Percentiles rank a stretch among this genome's conserved stretches.
phyloP scores from a whole-genome alignment of 2,329 filamentous ascomycete species.

The Nigrospora sphaerica region DNA sequence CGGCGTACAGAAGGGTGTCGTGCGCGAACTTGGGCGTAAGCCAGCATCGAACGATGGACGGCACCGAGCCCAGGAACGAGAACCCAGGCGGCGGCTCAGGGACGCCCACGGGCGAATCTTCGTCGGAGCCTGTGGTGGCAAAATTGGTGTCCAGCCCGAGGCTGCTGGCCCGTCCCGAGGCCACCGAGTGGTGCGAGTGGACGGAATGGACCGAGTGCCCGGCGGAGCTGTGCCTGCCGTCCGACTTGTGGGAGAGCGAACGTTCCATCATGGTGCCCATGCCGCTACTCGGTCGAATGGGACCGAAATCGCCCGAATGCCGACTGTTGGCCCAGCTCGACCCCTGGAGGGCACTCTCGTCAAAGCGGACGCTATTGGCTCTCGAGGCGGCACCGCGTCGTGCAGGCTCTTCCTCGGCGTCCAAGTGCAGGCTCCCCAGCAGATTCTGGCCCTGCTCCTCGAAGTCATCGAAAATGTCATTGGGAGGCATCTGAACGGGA shows the following conservation, averaged over 20 bases:
- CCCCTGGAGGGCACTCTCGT: conserved; percentile 88
- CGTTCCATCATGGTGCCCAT: conserved; percentile 83
- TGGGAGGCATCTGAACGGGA: conserved; percentile 69
- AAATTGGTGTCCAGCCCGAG: conserved; percentile 74
- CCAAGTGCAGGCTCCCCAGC: conserved; percentile 74
- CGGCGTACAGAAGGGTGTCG: conserved; percentile 81
- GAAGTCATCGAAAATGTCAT: conserved; percentile 82
- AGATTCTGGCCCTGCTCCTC: conserved; percentile 80
- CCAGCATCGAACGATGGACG: conserved; percentile 94
- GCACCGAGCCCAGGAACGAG: conserved; percentile 80
- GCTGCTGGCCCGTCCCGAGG: conserved; percentile 79
- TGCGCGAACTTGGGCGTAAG: conserved; percentile 86
- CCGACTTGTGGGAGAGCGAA: conserved; percentile 88
- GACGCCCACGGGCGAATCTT: conserved; percentile 63
- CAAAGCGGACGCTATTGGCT: conserved; percentile 95
- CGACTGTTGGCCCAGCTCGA: conserved; percentile 76
- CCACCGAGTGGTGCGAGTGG: conserved; percentile 61
- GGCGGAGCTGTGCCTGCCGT: conserved; percentile 90
- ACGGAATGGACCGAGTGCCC: conserved; percentile 67
- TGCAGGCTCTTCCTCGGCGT: conserved; percentile 79
- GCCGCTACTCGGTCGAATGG: conserved; percentile 70
- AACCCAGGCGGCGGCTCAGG: conserved; percentile 75
- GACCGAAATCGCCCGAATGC: conserved; percentile 75
- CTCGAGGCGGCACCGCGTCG: conserved; percentile 81
- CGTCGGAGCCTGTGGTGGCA: conserved; percentile 52